Percentiles rank a stretch among this genome's conserved stretches.
phyloP scores from a whole-genome alignment of 2,329 filamentous ascomycete genomes.

The Elsinoe batatas region DNA sequence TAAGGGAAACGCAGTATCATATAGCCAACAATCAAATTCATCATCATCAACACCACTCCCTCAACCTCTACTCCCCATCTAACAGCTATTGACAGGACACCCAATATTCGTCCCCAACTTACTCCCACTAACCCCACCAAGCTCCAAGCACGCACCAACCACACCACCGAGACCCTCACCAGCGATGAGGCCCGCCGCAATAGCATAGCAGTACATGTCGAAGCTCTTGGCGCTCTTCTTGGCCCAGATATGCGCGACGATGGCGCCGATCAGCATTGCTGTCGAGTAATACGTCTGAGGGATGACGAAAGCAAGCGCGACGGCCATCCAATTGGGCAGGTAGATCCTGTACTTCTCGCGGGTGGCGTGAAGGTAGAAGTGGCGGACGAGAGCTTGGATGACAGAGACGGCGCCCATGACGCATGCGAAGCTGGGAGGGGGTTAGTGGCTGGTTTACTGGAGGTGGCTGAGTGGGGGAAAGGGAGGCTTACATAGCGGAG shows the following conservation, averaged over 20 bases:
- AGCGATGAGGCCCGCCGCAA: conserved; percentile 49
- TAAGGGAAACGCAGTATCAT: neutral
- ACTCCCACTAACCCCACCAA: conserved; percentile 29
- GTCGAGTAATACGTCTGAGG: conserved; percentile 46
- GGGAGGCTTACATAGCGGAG: conserved; percentile 31
- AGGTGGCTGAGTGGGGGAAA: neutral
- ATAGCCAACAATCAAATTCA: neutral
- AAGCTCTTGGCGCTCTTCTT: conserved; percentile 40
- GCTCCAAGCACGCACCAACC: conserved; percentile 42
- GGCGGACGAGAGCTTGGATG: conserved; percentile 38
- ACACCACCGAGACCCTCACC: conserved; percentile 52
- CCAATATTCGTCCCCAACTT: conserved; percentile 30
- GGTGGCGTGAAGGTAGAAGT: conserved; percentile 40
- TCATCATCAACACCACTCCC: neutral
- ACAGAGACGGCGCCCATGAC: conserved; percentile 43
- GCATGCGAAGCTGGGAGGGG: conserved; percentile 27
- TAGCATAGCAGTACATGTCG: conserved; percentile 44
- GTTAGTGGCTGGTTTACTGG: neutral
- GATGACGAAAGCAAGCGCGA: conserved; percentile 48
- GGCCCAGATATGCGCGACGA: conserved; percentile 42
- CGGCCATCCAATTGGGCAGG: conserved; percentile 50
- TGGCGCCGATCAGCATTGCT: conserved; percentile 45
- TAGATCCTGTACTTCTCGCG: conserved; percentile 42
- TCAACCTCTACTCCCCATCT: neutral
- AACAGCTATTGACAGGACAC: conserved; percentile 25